Conservation (phyloP, 495 filamentous ascomycete species). For the Podospora pseudopauciseta region DNA sequence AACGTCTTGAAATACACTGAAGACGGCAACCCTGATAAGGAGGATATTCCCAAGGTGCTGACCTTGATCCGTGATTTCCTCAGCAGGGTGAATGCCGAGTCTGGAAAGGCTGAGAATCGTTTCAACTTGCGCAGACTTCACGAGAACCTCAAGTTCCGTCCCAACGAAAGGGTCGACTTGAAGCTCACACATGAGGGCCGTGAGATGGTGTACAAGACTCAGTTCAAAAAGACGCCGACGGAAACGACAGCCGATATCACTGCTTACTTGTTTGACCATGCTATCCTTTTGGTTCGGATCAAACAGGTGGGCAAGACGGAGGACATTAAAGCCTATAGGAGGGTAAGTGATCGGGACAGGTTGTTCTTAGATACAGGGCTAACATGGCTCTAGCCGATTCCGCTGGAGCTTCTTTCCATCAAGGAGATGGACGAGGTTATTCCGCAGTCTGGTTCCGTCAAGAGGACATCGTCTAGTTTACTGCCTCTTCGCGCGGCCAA, state of each 20-base stretch:
- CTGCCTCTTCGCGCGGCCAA: slow-evolving; percentile 61
- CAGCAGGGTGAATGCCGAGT: slow-evolving; percentile 85
- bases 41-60: slow-evolving; percentile 86
- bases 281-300: slow-evolving; percentile 80
- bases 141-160: slow-evolving; percentile 79
- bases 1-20: slow-evolving; percentile 84
- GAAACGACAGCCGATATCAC: slow-evolving; percentile 85
- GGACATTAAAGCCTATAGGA: slow-evolving; percentile 89
- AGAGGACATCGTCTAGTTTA: slow-evolving; percentile 84
- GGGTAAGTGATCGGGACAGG: slow-evolving; percentile 39
- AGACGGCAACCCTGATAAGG: slow-evolving; percentile 80
- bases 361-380: neutral
- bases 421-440: slow-evolving; percentile 95
- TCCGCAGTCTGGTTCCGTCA: slow-evolving; percentile 70
- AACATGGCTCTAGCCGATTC: slow-evolving; percentile 64
- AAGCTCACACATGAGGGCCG: slow-evolving; percentile 93
- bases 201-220: slow-evolving; percentile 87
- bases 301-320: slow-evolving; percentile 91
- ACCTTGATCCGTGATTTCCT: slow-evolving; percentile 81
- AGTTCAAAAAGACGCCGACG: slow-evolving; percentile 84
- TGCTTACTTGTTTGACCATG: slow-evolving; percentile 94
- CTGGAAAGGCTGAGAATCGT: slow-evolving; percentile 95
- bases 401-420: slow-evolving; percentile 88
- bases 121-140: slow-evolving; percentile 93
- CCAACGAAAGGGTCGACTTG: slow-evolving; percentile 84